phyloP scores from a whole-genome alignment of 1,284 basidiomycete species.

The Trametes pubescens region DNA sequence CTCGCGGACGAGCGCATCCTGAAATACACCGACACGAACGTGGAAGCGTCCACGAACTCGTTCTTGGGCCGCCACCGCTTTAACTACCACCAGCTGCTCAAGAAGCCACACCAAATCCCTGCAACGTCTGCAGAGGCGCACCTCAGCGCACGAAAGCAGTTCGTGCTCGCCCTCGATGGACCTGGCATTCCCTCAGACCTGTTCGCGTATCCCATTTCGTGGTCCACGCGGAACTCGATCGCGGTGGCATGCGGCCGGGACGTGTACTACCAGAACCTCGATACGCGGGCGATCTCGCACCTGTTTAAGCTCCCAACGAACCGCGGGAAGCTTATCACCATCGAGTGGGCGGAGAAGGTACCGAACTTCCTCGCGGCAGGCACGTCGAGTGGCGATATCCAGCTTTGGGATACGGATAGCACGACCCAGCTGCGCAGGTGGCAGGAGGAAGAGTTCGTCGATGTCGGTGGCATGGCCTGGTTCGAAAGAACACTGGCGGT shows the following conservation, averaged over 20 bases:
- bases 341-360: constrained; percentile 48
- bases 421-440: constrained; percentile 44
- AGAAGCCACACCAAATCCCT: constrained; percentile 43
- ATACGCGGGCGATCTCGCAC: constrained; percentile 53
- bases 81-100: constrained; percentile 51
- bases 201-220: constrained; percentile 56
- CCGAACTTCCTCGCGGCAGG: constrained; percentile 49
- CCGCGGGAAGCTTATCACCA: constrained; percentile 39
- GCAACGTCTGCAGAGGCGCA: constrained; percentile 52
- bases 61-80: constrained; percentile 46
- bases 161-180: constrained; percentile 57
- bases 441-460: constrained; percentile 45
- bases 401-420: constrained; percentile 51
- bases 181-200: constrained; percentile 55
- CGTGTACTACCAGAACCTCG: constrained; percentile 58
- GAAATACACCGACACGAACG: constrained; percentile 46
- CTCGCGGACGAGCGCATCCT: constrained; percentile 55
- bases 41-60: constrained; percentile 40
- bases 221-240: constrained; percentile 54
- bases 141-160: constrained; percentile 53
- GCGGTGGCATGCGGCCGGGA: constrained; percentile 57
- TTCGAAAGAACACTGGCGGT: constrained; percentile 49
- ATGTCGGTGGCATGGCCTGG: constrained; percentile 55
- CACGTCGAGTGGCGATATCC: constrained; percentile 48
- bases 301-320: constrained; percentile 46